These are phyloP conservation scores for Pittosporum tobira DNA, from an alignment of 129 eudicot genomes.

Conservation along the genomic window DNA sequence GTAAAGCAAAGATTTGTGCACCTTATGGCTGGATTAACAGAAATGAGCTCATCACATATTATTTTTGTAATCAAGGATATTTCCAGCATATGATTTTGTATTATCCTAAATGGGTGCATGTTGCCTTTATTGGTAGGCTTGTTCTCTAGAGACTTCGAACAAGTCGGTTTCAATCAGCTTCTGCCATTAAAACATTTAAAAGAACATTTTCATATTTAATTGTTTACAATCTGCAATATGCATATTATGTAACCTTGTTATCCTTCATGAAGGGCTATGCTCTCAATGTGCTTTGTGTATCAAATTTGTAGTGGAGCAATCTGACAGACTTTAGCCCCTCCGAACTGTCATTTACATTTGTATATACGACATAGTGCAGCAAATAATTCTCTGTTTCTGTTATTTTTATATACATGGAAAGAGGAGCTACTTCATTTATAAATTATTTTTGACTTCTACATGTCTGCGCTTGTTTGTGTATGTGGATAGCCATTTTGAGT, in stretches of 20 bases:
- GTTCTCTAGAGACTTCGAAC: neutral
- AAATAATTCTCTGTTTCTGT: too few relatives aligned
- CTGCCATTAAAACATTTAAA: slow-evolving; percentile 1
- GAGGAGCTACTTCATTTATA: too few relatives aligned
- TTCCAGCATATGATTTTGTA: neutral
- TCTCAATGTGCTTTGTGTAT: neutral
- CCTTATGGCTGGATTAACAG: neutral
- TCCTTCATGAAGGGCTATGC: too few relatives aligned
- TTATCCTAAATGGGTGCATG: neutral
- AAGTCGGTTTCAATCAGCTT: neutral
- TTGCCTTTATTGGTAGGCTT: neutral
- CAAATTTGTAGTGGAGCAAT: slow-evolving; percentile 2
- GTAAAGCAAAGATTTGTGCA: neutral
- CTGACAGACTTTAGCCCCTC: too few relatives aligned
- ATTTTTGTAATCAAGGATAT: too few relatives aligned
- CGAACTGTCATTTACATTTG: neutral
- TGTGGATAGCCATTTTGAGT: too few relatives aligned
- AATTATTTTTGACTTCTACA: too few relatives aligned
- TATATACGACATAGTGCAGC: neutral
- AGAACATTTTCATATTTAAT: neutral
- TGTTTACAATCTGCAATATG: neutral
- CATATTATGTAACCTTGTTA: neutral
- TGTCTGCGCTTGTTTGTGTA: too few relatives aligned
- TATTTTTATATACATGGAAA: too few relatives aligned
- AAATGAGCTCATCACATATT: too few relatives aligned